These are phyloP conservation scores for Trichoderma reesei DNA, from an alignment of 495 filamentous ascomycete genomes.

Conservation along the genomic window DNA sequence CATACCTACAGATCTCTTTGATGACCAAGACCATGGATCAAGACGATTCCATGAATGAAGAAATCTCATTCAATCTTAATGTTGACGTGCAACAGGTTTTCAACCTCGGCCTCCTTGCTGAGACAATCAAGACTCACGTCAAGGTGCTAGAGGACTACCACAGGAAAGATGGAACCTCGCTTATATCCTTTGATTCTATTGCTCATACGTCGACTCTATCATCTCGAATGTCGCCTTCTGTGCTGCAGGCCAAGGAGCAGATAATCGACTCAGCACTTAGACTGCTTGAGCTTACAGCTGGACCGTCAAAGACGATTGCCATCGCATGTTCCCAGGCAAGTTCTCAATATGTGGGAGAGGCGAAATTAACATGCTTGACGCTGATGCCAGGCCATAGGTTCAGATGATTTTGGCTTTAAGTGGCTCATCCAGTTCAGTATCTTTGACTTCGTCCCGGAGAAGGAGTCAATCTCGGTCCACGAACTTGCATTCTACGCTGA, in stretches of 20 bases:
- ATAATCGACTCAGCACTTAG: not conserved
- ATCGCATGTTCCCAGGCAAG: not conserved
- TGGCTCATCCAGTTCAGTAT: not conserved
- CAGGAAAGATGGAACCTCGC: not conserved
- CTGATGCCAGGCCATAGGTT: not conserved
- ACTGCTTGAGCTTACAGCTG: not conserved
- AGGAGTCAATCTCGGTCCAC: not conserved
- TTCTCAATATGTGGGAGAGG: not conserved
- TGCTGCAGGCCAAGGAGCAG: not conserved
- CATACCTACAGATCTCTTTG: no score
- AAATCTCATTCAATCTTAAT: no score
- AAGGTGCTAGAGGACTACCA: not conserved
- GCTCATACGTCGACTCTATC: not conserved
- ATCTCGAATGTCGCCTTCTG: not conserved
- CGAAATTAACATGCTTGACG: not conserved
- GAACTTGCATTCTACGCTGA: not conserved
- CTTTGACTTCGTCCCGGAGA: not conserved
- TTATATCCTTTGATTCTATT: not conserved
- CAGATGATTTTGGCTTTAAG: not conserved
- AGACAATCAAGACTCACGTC: not conserved
- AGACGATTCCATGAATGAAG: no score
- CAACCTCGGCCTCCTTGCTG: not conserved
- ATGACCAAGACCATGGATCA: no score
- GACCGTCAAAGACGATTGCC: not conserved
- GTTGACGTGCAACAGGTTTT: no score